A percentile compares a stretch with the other conserved stretches of the same genome.
phyloP scores from a whole-genome alignment of 2,329 filamentous ascomycete species.

The Coleophoma cylindrospora region DNA sequence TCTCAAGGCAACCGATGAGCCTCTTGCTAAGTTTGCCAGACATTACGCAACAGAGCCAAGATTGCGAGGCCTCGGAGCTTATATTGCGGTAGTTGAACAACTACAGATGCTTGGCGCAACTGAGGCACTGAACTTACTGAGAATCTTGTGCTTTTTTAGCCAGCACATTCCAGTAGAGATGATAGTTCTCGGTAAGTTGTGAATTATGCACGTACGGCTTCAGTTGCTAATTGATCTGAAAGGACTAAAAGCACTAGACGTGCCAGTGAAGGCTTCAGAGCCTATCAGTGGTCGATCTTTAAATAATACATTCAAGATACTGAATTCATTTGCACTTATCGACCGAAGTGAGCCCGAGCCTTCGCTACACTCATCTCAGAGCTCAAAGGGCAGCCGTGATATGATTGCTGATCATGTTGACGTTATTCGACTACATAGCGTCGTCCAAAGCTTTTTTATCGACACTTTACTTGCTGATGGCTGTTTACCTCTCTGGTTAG shows the following conservation, averaged over 20 bases:
- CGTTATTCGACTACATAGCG: slow-evolving; percentile 43
- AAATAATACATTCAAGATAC: slow-evolving; percentile 42
- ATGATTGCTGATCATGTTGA: slow-evolving; percentile 41
- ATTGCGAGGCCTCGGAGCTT: slow-evolving; percentile 43
- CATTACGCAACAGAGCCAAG: slow-evolving; percentile 51
- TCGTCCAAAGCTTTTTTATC: slow-evolving; percentile 48
- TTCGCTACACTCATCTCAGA: slow-evolving; percentile 19
- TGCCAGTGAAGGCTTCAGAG: slow-evolving; percentile 40
- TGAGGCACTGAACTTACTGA: slow-evolving; percentile 60
- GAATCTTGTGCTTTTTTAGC: slow-evolving; percentile 59
- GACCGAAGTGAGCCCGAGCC: slow-evolving; percentile 41
- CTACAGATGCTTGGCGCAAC: slow-evolving; percentile 38
- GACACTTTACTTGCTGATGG: slow-evolving; percentile 36
- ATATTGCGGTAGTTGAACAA: slow-evolving; percentile 42
- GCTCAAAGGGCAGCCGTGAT: slow-evolving; percentile 33
- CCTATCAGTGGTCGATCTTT: slow-evolving; percentile 18
- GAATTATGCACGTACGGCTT: not conserved
- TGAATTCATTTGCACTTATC: slow-evolving; percentile 47
- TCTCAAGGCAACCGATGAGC: slow-evolving; percentile 54
- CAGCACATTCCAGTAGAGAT: slow-evolving; percentile 63
- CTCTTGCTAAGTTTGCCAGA: slow-evolving; percentile 55
- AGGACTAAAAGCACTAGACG: slow-evolving; percentile 42
- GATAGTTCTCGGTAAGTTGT: slow-evolving; percentile 45
- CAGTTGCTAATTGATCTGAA: slow-evolving; percentile 2
- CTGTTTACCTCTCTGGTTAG: slow-evolving; percentile 42